Evolutionary conservation across 306 rosid species (phyloP).

Genomic region (Dryas drummondii): DNA sequence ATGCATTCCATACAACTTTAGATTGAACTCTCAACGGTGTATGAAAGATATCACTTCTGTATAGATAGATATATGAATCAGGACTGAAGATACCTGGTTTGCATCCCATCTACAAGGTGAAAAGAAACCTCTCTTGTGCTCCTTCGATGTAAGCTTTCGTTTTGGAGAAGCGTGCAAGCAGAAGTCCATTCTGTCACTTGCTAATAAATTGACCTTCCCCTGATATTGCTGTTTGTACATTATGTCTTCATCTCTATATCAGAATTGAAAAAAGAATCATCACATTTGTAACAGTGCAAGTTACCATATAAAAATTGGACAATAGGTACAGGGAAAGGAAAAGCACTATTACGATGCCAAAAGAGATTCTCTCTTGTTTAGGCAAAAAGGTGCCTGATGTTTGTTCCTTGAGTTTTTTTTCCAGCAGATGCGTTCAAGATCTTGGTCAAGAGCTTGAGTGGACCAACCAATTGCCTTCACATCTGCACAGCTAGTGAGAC

Average conservation of each 20-base stretch:
- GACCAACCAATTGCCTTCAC: conserved; percentile 73
- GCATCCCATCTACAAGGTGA: conserved; percentile 65
- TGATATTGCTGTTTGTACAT: conserved; percentile 40
- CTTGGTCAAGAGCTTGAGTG: conserved; percentile 43
- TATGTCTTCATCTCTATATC: conserved; percentile 49
- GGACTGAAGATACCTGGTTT: conserved; percentile 61
- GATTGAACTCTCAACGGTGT: background rate
- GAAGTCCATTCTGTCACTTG: conserved; percentile 34
- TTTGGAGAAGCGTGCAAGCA: conserved; percentile 81
- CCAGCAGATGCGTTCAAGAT: conserved; percentile 74
- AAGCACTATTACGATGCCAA: conserved; percentile 50
- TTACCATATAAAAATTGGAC: conserved; percentile 15
- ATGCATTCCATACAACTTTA: background rate
- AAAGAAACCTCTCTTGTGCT: conserved; percentile 54
- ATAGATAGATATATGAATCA: background rate
- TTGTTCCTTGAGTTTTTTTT: conserved; percentile 36
- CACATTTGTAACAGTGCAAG: conserved; percentile 9
- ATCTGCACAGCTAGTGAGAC: conserved; percentile 62
- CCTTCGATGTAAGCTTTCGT: conserved; percentile 61
- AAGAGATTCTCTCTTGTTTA: conserved; percentile 58
- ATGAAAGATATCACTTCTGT: background rate
- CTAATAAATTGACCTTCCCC: conserved; percentile 65
- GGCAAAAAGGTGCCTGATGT: conserved; percentile 54
- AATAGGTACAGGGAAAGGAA: conserved; percentile 23
- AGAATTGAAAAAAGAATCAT: conserved; percentile 14